A percentile compares a stretch with the other conserved stretches of the same genome.
Conservation (phyloP, 441 rosid genomes). For the Corymbia citriodora region DNA sequence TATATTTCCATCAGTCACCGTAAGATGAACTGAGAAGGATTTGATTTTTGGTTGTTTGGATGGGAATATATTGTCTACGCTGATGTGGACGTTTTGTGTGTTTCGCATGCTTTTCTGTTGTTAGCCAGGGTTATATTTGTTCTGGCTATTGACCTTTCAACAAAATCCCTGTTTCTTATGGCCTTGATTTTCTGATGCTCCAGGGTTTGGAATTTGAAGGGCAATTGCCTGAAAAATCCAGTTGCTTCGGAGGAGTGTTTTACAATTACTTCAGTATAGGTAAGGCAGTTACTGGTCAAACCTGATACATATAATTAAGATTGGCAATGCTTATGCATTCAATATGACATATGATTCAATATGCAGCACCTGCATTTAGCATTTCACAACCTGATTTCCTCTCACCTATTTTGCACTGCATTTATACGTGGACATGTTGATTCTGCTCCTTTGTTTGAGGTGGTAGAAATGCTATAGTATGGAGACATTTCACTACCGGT, state of each 20-base stretch:
- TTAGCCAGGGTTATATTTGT: neutral
- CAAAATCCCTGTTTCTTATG: conserved; percentile 3
- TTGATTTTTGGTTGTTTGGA: neutral
- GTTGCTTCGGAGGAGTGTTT: conserved; percentile 77
- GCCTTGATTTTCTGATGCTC: conserved; percentile 9
- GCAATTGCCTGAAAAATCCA: conserved; percentile 43
- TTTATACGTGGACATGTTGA: neutral
- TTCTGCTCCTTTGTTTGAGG: neutral
- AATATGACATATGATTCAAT: neutral
- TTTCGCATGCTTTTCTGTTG: neutral
- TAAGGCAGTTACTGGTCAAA: conserved; percentile 9
- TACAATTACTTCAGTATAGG: conserved; percentile 94
- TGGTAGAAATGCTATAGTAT: neutral
- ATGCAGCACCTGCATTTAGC: neutral
- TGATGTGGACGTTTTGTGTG: neutral
- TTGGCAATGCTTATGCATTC: neutral
- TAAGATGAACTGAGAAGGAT: neutral
- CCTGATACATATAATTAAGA: neutral
- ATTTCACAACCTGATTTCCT: neutral
- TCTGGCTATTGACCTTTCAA: conserved; percentile 5
- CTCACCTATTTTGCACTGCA: neutral
- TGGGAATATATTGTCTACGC: neutral
- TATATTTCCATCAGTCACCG: neutral
- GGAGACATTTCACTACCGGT: neutral
- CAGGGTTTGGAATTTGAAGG: conserved; percentile 67